Evolutionary conservation across 177 flowering plant species (phyloP), one percentile per base, ranked within the genome.

Genomic region (Vitis hybrid): DNA sequence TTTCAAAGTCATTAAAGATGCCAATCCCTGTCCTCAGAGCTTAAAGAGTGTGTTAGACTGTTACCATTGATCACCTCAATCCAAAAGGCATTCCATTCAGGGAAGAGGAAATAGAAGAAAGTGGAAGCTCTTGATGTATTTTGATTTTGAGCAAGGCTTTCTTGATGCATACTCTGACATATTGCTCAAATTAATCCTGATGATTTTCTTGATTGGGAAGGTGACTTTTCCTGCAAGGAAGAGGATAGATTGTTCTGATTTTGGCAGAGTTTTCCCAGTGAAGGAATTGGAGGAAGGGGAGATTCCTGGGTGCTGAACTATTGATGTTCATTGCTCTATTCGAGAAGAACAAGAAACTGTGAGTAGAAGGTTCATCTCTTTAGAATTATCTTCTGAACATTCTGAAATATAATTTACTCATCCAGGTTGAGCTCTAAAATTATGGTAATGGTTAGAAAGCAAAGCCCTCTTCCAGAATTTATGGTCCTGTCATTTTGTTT

Each of bases 281-380:
- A 88, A 82, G 57, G 94, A 90, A 66, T 57, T 88, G 55, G 94
- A 94, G 77, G 97, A 90, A 73, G 97, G 97, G 11, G 97, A 92
- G 76, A 88, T 94, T 71, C 77, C 73, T 9, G 46, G 27, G 14
- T 52, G 21, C 30, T 66, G 57, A 65, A 16, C 2, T 3, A 6
- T 59, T 4, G 8, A 15, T 13, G 40, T 2, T 1, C 15, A 60
- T 68, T 13, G 19, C 14, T 48, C 13, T 35, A 13, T 61, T 15
- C 16, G 4, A 4, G 18, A 7, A 2, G 11, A 61, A 2, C 15
- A 32, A 6, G 40, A 35, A 61, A 30, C 2, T 11, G 3, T 14
- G 3, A 15, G 56, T 54, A 35, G 40, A 35, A 35, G 40, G 40
- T 4, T 6, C 40, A 35, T 35, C 40, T 0, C 40, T 6, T 6